A percentile compares a stretch with the other conserved stretches of the same genome.
Evolutionary conservation across 768 basidiomycete species (phyloP).

Genomic region (Lyophyllum semitale): DNA sequence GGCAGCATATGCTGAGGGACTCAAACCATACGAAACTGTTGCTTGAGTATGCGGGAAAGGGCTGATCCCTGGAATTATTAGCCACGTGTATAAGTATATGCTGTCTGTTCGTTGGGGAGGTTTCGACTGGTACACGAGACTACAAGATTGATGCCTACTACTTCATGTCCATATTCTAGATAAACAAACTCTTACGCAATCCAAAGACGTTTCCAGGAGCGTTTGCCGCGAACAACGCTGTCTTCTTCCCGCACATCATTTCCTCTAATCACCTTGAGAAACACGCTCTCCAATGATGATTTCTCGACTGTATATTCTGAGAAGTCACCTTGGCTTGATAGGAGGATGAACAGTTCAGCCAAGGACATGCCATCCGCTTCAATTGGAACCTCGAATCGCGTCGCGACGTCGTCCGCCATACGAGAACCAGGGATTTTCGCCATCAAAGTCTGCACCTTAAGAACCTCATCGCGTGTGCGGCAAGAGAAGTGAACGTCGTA

Average conservation of each 20-base stretch:
- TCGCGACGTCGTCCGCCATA: slow-evolving; percentile 73
- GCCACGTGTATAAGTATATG: background rate
- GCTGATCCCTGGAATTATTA: background rate
- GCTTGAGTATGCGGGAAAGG: background rate
- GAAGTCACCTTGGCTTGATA: slow-evolving; percentile 55
- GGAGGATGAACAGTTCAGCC: slow-evolving; percentile 56
- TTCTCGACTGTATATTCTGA: slow-evolving; percentile 73
- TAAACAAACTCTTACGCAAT: background rate
- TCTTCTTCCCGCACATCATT: slow-evolving; percentile 57
- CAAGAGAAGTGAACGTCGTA: slow-evolving; percentile 81
- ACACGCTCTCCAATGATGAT: slow-evolving; percentile 70
- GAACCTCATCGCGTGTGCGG: slow-evolving; percentile 60
- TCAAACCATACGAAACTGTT: slow-evolving; percentile 21
- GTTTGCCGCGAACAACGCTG: slow-evolving; percentile 13
- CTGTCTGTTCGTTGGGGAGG: too few relatives aligned
- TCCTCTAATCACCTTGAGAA: slow-evolving; percentile 68
- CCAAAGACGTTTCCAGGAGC: slow-evolving; percentile 21
- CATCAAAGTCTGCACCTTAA: slow-evolving; percentile 62
- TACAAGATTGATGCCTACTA: background rate
- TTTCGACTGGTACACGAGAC: background rate
- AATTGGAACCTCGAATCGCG: slow-evolving; percentile 74
- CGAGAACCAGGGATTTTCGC: slow-evolving; percentile 60
- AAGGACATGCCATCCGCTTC: slow-evolving; percentile 47
- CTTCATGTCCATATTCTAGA: background rate
- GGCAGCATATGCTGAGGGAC: slow-evolving; percentile 20